phyloP scores from a whole-genome alignment of 768 basidiomycete species.

The Antrodiella citrinella region DNA sequence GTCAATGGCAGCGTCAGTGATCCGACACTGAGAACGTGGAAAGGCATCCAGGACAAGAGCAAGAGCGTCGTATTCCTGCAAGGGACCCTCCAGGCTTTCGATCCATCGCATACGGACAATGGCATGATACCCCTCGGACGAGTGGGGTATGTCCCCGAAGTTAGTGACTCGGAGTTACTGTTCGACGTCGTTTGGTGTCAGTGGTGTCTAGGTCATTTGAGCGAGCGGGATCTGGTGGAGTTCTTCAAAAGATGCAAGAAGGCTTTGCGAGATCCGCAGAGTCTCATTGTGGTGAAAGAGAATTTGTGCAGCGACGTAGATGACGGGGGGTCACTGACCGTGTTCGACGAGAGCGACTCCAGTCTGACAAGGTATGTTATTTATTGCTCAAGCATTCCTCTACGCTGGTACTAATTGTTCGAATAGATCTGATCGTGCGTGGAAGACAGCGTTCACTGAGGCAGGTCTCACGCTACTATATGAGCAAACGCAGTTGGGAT shows the following conservation, averaged over 20 bases:
- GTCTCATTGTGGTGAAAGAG: constrained; percentile 84
- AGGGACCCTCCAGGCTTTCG: constrained; percentile 73
- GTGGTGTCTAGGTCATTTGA: constrained; percentile 91
- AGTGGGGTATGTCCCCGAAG: constrained; percentile 49
- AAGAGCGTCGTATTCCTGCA: constrained; percentile 78
- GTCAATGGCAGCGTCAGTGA: constrained; percentile 19
- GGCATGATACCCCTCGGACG: constrained; percentile 49
- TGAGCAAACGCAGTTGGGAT: constrained; percentile 75
- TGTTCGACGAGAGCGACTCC: constrained; percentile 84
- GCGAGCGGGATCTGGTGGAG: constrained; percentile 62
- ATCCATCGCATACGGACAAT: constrained; percentile 47
- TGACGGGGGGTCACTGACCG: constrained; percentile 39
- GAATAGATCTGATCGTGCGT: constrained; percentile 72
- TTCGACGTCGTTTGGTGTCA: constrained; percentile 97
- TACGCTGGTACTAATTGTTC: constrained; percentile 7
- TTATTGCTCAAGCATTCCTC: neutral
- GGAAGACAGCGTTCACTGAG: constrained; percentile 65
- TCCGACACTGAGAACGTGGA: constrained; percentile 39
- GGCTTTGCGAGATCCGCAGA: constrained; percentile 43
- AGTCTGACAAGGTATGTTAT: constrained; percentile 70
- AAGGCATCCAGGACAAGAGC: constrained; percentile 49
- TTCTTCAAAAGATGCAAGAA: constrained; percentile 62
- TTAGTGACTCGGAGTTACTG: constrained; percentile 35
- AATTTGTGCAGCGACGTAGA: constrained; percentile 64
- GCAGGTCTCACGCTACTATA: constrained; percentile 67